Base-by-base conservation (phyloP, 768 basidiomycete species). In the Russula sp. region DNA sequence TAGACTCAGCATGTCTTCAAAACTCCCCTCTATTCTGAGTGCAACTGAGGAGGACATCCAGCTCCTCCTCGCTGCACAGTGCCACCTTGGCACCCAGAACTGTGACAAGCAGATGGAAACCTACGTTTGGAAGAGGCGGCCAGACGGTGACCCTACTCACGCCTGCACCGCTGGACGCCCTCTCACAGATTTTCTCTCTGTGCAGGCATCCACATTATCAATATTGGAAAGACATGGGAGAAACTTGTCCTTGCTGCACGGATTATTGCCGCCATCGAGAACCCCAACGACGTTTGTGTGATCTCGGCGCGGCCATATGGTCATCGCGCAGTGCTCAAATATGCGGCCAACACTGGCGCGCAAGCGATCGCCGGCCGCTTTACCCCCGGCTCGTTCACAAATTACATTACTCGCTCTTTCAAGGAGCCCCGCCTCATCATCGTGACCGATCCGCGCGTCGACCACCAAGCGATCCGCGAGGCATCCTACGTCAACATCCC, bases 401-500 rank as follows among this genome's bases (percentile, higher is more conserved):
- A 99, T 82, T 98, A 98, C 83, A 96, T 96, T 83, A 97, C 94
- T 70, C 93, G 92, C 73, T 97, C 94, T 64, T 99, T 98, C 91
- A 98, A 98, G 82, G 97, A 99, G 80, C 97, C 97, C 70, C 93
- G 97, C 71, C 85, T 99, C 66, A 95, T 99, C 77, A 75, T 99
- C 73, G 96, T 99, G 66, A 98, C 96, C 75, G 97, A 99, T 80
- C 97, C 97, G 70, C 92, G 97, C 69, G 92, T 98, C 68, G 97
- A 98, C 80, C 97, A 98, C 84, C 97, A 99, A 79, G 97, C 97
- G 68, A 99, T 99, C 79, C 93, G 97, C 70, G 97, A 99, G 81
- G 95, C 97, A 51, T 96, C 96, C 61, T 99, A 98, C 75, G 97
- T 98, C 77, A 99, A 99, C 88, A 98, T 99, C 78, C 97, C 97